A percentile compares a stretch with the other conserved stretches of the same genome.
Evolutionary conservation across 306 rosid species (phyloP).

Genomic region (Oemleria cerasiformis): DNA sequence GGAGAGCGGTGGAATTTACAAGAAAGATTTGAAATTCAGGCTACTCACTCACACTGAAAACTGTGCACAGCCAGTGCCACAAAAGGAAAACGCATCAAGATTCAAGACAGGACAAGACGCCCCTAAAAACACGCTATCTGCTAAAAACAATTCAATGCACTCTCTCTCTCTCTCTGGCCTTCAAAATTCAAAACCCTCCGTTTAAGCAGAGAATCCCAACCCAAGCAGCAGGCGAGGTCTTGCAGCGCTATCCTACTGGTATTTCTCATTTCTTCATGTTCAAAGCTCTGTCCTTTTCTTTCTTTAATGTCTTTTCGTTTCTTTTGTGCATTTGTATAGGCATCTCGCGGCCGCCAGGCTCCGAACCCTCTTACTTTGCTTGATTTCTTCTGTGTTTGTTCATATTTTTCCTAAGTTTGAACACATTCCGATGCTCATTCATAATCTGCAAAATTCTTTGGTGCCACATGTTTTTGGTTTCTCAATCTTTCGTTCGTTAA

Average conservation of each 20-base stretch:
- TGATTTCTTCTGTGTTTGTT: too few relatives aligned
- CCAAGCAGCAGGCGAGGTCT: neutral
- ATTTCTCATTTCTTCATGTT: neutral
- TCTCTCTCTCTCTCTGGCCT: neutral
- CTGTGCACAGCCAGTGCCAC: conserved; percentile 9
- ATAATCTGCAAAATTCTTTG: neutral
- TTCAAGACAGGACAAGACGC: neutral
- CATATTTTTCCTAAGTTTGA: too few relatives aligned
- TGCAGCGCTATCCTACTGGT: neutral
- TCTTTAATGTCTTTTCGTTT: neutral
- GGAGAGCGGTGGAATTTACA: conserved; percentile 64
- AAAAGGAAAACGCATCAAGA: conserved; percentile 3
- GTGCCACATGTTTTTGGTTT: neutral
- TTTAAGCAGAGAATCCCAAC: neutral
- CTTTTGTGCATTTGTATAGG: neutral
- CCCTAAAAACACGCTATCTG: neutral
- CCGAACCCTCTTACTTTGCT: neutral
- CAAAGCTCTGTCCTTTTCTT: neutral
- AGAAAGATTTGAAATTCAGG: conserved; percentile 42
- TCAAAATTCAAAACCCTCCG: neutral
- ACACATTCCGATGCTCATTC: neutral
- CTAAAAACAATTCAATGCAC: neutral
- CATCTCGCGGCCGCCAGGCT: neutral
- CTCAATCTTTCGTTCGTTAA: neutral
- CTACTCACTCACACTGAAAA: neutral